Conservation (phyloP, 768 basidiomycete species). For the Phaffia australis region DNA sequence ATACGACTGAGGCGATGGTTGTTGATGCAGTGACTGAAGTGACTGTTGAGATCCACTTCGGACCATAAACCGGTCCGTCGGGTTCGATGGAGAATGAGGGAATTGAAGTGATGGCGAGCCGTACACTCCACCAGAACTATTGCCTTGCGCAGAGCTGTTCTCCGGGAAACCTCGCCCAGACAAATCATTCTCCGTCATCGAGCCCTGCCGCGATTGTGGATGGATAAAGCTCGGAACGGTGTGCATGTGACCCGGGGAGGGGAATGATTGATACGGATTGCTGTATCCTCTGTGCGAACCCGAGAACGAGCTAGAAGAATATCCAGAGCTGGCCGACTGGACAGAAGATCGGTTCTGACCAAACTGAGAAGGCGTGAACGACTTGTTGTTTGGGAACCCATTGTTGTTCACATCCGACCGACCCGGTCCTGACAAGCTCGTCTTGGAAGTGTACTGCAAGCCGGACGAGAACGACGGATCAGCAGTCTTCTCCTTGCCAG, state of each 20-base stretch:
- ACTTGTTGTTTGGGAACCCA: constrained; percentile 1
- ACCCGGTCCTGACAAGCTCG: background rate
- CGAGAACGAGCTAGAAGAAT: background rate
- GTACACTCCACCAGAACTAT: background rate
- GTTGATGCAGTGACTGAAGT: background rate
- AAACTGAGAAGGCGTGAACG: background rate
- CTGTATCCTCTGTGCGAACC: too few species aligned
- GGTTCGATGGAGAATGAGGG: background rate
- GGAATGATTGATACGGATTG: too few species aligned
- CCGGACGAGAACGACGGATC: background rate
- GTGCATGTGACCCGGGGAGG: too few species aligned
- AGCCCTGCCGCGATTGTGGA: too few species aligned
- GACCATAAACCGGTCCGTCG: background rate
- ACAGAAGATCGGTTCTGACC: background rate
- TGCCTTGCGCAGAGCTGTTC: too few species aligned
- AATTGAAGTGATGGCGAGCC: constrained; percentile 10
- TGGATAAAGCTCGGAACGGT: too few species aligned
- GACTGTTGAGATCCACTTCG: background rate
- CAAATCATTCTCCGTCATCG: too few species aligned
- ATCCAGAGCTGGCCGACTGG: background rate
- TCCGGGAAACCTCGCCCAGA: too few species aligned
- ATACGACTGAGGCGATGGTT: background rate
- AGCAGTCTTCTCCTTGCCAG: background rate
- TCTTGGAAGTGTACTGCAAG: background rate
- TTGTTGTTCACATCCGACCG: background rate